Base-by-base conservation (phyloP, 139 green algal species). In the Coelastrella sp. region DNA sequence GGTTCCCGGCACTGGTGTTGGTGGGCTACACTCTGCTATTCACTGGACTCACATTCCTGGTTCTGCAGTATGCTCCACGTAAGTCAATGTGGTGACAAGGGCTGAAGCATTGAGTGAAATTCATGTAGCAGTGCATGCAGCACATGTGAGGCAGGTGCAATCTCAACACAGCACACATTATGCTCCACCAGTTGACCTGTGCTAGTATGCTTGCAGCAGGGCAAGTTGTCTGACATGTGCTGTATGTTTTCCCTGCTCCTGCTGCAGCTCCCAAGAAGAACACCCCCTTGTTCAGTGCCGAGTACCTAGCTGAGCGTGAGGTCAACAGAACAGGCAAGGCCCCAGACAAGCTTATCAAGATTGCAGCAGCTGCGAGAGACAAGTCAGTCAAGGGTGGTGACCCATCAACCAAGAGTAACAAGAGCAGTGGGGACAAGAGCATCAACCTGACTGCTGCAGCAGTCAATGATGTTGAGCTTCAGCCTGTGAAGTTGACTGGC, bases 1-100 rank as follows among this genome's bases (percentile, higher is more conserved):
- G 81, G 81, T 73, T 87, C 23, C 81, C 81, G 54, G 81, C 81
- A 11, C 81, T 87, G 81, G 81, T 87, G 81, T 23, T 87, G 81
- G 16, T 87, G 5, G 81, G 81, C 23, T 87, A 87, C 64, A 77
- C 22, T 16, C 16, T 61, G 4, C 81, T 87, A 22, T 87, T 87
- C 81, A 87, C 81, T 10, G 81, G 22, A 19, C 66, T 87, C 14
- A 87, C 64, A 16, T 87, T 87, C 16, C 4, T 87, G 32, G 81
- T 77, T 2, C 64, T 87, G 81, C 81, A 87, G 64, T 87, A 87
- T 19, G 61, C 64, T 6, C 81, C 81, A 77, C 81, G 81, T 87
- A 23, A 87, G 81, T 61, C 32, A 47, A 47, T 47, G 32, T 47
- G 32, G 32, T 47, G 32, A 47, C 32, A 47, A 47, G 32, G 32